Evolutionary conservation across 1,284 basidiomycete genomes (phyloP), one percentile per base, ranked within the genome.

Genomic region (Pyrrhoderma noxium): DNA sequence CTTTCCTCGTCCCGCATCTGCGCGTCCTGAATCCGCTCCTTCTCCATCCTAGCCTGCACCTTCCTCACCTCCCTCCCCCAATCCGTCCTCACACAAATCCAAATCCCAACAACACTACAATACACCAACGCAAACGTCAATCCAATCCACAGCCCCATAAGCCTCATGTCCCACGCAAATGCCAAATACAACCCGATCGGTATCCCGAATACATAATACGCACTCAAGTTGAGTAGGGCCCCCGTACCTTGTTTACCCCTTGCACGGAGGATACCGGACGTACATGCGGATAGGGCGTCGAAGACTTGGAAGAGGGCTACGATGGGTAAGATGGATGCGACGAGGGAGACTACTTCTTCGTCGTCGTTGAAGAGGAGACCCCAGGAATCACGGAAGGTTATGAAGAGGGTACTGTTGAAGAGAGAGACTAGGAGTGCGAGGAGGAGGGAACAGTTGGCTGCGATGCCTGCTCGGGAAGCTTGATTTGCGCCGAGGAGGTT

Each of bases 351-450:
- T 2, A 51, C 47, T 22, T 45, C 51, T 5, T 79, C 74, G 66
- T 95, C 92, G 50, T 82, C 71, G 61, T 93, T 95, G 73, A 95
- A 96, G 21, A 94, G 65, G 61, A 84, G 82, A 2, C 77, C 91
- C 87, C 89, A 93, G 3, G 71, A 70, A 34, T 80, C 65, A 4
- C 88, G 74, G 73, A 91, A 90, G 11, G 76, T 64, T 57, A 92
- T 60, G 64, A 89, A 88, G 64, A 90, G 70, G 0, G 74, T 62
- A 56, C 87, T 85, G 59, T 79, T 81, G 21, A 85, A 61, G 2
- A 71, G 61, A 2, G 81, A 77, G 38, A 90, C 70, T 1, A 63
- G 60, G 2, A 88, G 61, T 0, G 77, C 77, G 63, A 90, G 71
- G 14, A 88, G 49, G 22, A 92, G 70, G 8, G 82, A 67, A 0